Percentiles rank a stretch among this genome's conserved stretches.
Evolutionary conservation across 306 rosid species (phyloP).

Genomic region (Sechiopsis laciniata): DNA sequence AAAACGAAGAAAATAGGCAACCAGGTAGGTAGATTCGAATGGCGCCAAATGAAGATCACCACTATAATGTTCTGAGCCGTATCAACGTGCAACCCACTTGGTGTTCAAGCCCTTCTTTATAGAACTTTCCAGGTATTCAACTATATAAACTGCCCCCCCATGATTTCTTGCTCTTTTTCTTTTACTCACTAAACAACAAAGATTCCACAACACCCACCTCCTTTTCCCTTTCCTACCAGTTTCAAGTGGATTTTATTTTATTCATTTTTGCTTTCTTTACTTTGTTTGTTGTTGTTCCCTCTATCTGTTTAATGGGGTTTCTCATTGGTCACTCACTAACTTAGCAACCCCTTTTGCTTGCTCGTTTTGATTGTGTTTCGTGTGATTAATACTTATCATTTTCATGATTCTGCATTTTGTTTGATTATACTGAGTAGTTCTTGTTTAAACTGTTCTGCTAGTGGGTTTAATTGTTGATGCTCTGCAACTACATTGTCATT

Average conservation of each 20-base stretch:
- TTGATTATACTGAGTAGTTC: background rate
- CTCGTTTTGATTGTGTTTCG: background rate
- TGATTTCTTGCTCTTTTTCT: no score
- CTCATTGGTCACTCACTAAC: slow-evolving; percentile 6
- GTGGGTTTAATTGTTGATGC: background rate
- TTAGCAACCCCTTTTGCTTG: background rate
- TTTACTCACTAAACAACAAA: slow-evolving; percentile 6
- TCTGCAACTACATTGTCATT: background rate
- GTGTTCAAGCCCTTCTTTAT: background rate
- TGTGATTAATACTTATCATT: background rate
- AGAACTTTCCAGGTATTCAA: slow-evolving; percentile 21
- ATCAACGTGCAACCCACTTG: slow-evolving; percentile 11
- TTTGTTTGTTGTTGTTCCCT: background rate
- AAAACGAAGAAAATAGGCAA: background rate
- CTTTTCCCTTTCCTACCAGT: background rate
- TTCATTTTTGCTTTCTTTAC: background rate
- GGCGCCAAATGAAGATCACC: slow-evolving; percentile 20
- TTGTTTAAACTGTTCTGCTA: background rate
- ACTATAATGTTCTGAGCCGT: background rate
- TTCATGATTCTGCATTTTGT: background rate
- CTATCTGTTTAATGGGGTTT: background rate
- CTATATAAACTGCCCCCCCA: slow-evolving; percentile 15
- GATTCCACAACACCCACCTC: slow-evolving; percentile 15
- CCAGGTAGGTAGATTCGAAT: background rate
- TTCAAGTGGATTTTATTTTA: background rate